Conservation (phyloP, 768 basidiomycete species). For the Tylopilus balloui region DNA sequence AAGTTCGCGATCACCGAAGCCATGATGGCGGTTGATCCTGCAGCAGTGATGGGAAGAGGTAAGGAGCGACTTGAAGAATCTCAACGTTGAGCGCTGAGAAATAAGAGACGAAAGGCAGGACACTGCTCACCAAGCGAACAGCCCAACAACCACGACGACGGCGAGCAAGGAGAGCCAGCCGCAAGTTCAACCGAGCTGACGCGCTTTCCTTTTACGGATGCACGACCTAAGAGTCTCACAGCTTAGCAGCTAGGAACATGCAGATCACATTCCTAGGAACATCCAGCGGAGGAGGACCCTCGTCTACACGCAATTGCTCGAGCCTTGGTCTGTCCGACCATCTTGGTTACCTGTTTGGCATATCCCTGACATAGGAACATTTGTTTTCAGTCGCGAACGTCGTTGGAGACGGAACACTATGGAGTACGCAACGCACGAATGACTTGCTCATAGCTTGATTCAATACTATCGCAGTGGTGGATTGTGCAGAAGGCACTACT, state of each 20-base stretch:
- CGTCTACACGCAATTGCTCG: constrained; percentile 69
- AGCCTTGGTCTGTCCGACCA: constrained; percentile 39
- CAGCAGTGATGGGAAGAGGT: not conserved
- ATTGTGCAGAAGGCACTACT: constrained; percentile 78
- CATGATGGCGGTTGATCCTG: constrained; percentile 8
- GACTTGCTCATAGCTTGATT: not conserved
- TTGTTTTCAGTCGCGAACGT: constrained; percentile 47
- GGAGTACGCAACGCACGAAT: constrained; percentile 48
- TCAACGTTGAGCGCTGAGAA: constrained; percentile 2
- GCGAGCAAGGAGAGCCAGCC: constrained; percentile 13
- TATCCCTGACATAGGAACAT: constrained; percentile 3
- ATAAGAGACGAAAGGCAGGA: not conserved
- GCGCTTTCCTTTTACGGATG: constrained; percentile 20
- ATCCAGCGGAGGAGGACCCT: constrained; percentile 72
- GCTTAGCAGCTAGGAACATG: constrained; percentile 40
- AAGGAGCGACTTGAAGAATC: constrained; percentile 17
- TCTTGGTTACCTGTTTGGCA: not conserved
- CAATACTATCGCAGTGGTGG: constrained; percentile 52
- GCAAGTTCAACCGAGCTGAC: constrained; percentile 17
- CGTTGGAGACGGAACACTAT: constrained; percentile 49
- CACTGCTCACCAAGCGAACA: constrained; percentile 13
- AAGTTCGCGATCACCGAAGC: constrained; percentile 8
- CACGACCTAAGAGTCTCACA: not conserved
- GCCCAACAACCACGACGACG: not conserved
- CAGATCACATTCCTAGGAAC: constrained; percentile 72